Evolutionary conservation across 2,329 filamentous ascomycete species (phyloP).

Genomic region (Talaromyces sp.): DNA sequence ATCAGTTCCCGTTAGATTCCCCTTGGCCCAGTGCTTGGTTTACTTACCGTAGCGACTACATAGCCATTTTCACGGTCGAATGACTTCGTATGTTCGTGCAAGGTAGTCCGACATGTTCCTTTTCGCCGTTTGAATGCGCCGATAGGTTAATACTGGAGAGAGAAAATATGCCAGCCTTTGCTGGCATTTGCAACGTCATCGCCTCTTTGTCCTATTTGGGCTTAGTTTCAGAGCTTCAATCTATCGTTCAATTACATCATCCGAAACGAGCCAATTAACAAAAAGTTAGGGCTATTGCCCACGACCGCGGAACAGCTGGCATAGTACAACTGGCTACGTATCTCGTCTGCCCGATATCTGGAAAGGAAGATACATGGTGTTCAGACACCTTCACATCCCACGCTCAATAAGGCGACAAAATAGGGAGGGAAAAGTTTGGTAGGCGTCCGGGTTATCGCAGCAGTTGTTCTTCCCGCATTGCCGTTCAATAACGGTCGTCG

Average conservation of each 20-base stretch:
- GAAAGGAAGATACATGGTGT: background rate
- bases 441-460: background rate
- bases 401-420: background rate
- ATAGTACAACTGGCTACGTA: background rate
- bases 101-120: background rate
- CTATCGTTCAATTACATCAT: background rate
- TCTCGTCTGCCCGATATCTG: background rate
- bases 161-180: background rate
- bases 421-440: background rate
- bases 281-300: background rate
- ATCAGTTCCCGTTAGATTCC: background rate
- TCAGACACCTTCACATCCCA: background rate
- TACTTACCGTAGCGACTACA: too few relatives aligned
- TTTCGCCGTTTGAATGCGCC: background rate
- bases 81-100: background rate
- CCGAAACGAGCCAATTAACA: background rate
- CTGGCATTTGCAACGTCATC: slow-evolving; percentile 10
- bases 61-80: background rate
- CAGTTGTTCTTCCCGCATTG: background rate
- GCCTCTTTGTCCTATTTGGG: background rate
- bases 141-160: background rate
- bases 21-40: background rate
- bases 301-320: background rate
- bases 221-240: background rate
- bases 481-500: background rate